A percentile compares a stretch with the other conserved stretches of the same genome.
phyloP scores from a whole-genome alignment of 768 basidiomycete species.

The Omphalotus guepiniiformis region DNA sequence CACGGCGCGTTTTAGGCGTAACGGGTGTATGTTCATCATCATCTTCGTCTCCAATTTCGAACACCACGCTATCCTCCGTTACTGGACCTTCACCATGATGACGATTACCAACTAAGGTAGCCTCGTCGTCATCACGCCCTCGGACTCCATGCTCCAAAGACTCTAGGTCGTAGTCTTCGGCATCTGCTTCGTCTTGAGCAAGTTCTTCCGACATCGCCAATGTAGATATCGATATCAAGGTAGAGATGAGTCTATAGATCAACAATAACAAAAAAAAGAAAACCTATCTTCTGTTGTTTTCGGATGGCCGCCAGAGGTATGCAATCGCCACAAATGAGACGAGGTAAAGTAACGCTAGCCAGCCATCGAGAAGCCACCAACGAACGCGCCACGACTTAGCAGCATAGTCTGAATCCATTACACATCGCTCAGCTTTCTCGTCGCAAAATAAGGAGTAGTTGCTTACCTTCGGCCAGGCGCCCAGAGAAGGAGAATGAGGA shows the following conservation, averaged over 20 bases:
- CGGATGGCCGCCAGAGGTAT: conserved; percentile 92
- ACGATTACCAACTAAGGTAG: conserved; percentile 64
- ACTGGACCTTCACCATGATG: conserved; percentile 44
- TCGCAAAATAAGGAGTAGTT: no score
- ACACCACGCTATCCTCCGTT: conserved; percentile 73
- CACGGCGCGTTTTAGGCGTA: conserved; percentile 45
- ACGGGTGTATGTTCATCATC: conserved; percentile 50
- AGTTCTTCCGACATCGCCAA: conserved; percentile 96
- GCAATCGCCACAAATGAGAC: conserved; percentile 75
- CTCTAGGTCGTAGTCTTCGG: conserved; percentile 88
- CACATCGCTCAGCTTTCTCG: no score
- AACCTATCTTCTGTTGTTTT: conserved; percentile 80
- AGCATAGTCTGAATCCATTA: conserved; percentile 65
- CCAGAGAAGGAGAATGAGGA: conserved; percentile 90
- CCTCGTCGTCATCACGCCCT: conserved; percentile 56
- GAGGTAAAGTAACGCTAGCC: conserved; percentile 86
- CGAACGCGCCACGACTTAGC: conserved; percentile 85
- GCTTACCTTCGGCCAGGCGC: conserved; percentile 80
- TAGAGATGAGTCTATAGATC: conserved; percentile 16
- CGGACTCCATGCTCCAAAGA: conserved; percentile 55
- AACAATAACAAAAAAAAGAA: conserved; percentile 4
- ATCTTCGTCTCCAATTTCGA: conserved; percentile 89
- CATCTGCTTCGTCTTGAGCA: conserved; percentile 91
- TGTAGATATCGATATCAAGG: conserved; percentile 41
- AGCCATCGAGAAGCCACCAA: conserved; percentile 98